A percentile compares a stretch with the other conserved stretches of the same genome.
Conservation (phyloP, 352 stramenopile species). For the Pythium rishiriense region DNA sequence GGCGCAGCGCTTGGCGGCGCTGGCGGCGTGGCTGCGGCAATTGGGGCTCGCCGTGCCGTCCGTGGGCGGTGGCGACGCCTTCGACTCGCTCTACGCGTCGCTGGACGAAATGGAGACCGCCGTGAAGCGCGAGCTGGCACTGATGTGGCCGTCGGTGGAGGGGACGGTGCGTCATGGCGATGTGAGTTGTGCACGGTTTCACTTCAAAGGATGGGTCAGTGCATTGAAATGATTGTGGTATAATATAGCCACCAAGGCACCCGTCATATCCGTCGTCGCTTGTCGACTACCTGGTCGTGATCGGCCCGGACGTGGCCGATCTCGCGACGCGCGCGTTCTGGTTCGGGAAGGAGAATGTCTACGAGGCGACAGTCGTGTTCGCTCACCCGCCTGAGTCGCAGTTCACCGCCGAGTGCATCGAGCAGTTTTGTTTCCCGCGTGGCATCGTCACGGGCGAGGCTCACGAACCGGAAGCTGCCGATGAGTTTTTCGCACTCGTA, state of each 20-base stretch:
- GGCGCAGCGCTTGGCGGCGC: constrained; percentile 20
- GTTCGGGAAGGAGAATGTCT: constrained; percentile 38
- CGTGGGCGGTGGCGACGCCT: constrained; percentile 1
- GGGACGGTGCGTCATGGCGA: background rate
- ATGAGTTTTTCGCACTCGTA: constrained; percentile 30
- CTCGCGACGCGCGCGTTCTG: constrained; percentile 9
- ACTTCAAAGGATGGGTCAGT: too few species aligned
- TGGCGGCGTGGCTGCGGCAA: constrained; percentile 27
- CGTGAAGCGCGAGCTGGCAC: constrained; percentile 24
- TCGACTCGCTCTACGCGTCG: constrained; percentile 27
- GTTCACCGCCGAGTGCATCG: constrained; percentile 68
- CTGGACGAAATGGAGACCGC: constrained; percentile 28
- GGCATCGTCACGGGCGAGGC: constrained; percentile 26
- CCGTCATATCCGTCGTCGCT: background rate
- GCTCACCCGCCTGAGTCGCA: constrained; percentile 62
- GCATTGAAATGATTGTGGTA: too few species aligned
- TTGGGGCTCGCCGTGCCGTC: constrained; percentile 11
- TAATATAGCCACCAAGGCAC: background rate
- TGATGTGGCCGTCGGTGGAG: constrained; percentile 3
- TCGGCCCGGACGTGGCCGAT: constrained; percentile 28
- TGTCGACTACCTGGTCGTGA: constrained; percentile 30
- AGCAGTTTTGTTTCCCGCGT: constrained; percentile 72
- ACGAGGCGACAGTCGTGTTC: constrained; percentile 60
- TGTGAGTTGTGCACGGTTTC: too few species aligned
- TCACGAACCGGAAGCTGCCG: background rate